phyloP scores from a whole-genome alignment of 495 filamentous ascomycete genomes.

The Jackrogersella minutella region DNA sequence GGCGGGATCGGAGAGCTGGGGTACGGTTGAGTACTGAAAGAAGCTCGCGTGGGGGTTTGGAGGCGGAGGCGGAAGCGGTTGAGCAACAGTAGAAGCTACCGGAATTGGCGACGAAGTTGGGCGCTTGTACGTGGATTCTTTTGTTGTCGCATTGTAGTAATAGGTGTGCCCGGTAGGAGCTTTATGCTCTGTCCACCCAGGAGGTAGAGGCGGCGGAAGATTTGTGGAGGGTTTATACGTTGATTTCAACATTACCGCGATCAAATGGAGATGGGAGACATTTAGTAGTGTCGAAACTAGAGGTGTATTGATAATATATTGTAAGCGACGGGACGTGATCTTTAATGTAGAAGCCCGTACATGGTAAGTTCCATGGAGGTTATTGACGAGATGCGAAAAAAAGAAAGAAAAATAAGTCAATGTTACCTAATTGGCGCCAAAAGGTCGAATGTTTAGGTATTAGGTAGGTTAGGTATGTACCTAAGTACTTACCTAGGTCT shows the following conservation, averaged over 20 bases:
- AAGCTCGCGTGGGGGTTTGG: slow-evolving; percentile 51
- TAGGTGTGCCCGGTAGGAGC: slow-evolving; percentile 88
- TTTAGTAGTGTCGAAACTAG: not conserved
- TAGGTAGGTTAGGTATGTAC: not conserved
- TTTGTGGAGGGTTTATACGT: slow-evolving; percentile 63
- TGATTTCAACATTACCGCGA: slow-evolving; percentile 64
- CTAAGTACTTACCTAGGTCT: not conserved
- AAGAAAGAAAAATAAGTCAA: not conserved
- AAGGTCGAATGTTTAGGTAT: too few relatives aligned
- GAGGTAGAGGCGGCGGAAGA: slow-evolving; percentile 67
- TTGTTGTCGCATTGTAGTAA: slow-evolving; percentile 87
- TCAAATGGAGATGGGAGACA: not conserved
- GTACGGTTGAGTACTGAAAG: slow-evolving; percentile 55
- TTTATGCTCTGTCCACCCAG: slow-evolving; percentile 93
- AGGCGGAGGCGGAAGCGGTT: slow-evolving; percentile 23
- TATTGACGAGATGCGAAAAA: not conserved
- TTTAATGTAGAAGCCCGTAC: too few relatives aligned
- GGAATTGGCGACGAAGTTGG: slow-evolving; percentile 56
- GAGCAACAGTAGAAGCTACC: slow-evolving; percentile 34
- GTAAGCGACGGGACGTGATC: too few relatives aligned
- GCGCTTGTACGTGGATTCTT: slow-evolving; percentile 85
- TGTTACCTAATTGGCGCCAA: not conserved
- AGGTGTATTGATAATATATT: not conserved
- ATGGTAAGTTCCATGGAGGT: too few relatives aligned
- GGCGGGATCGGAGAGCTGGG: slow-evolving; percentile 55